Evolutionary conservation across 345 rosid genomes (phyloP).

Genomic region (Rubroshorea leprosula): DNA sequence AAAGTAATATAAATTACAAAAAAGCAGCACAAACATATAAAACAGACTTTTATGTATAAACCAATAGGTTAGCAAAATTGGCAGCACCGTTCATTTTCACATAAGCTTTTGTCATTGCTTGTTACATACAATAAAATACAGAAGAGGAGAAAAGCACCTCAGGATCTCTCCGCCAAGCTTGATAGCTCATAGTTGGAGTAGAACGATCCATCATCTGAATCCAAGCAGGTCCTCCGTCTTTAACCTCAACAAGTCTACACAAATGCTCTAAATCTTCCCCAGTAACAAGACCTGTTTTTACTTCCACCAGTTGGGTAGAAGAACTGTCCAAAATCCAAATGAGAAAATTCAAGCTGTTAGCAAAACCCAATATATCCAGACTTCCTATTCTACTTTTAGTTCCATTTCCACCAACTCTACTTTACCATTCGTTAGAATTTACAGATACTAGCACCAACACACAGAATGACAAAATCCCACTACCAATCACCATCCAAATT

Average conservation of each 20-base stretch:
- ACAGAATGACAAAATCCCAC: not conserved
- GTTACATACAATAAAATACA: not conserved
- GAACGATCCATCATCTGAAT: conserved; percentile 95
- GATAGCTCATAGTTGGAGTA: conserved; percentile 56
- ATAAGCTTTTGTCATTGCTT: not conserved
- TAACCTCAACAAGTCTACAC: conserved; percentile 68
- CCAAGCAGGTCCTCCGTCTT: conserved; percentile 94
- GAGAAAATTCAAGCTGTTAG: not conserved
- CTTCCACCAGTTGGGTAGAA: conserved; percentile 27
- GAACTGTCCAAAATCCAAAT: conserved; percentile 32
- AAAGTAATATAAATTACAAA: conserved; percentile 11
- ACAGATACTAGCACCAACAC: not conserved
- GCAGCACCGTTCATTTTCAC: not conserved
- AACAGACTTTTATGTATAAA: not conserved
- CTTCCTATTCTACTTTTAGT: not conserved
- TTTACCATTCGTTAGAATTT: too few species aligned
- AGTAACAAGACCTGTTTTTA: conserved; percentile 36
- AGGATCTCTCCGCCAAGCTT: conserved; percentile 92
- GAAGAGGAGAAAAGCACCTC: conserved; percentile 37
- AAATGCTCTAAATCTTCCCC: conserved; percentile 66
- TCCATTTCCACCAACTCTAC: not conserved
- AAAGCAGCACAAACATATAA: not conserved
- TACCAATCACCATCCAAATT: not conserved
- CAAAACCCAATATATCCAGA: conserved; percentile 9
- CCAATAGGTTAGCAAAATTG: not conserved